Conservation (phyloP, 2,329 filamentous ascomycete genomes). For the Talaromyces marneffei region DNA sequence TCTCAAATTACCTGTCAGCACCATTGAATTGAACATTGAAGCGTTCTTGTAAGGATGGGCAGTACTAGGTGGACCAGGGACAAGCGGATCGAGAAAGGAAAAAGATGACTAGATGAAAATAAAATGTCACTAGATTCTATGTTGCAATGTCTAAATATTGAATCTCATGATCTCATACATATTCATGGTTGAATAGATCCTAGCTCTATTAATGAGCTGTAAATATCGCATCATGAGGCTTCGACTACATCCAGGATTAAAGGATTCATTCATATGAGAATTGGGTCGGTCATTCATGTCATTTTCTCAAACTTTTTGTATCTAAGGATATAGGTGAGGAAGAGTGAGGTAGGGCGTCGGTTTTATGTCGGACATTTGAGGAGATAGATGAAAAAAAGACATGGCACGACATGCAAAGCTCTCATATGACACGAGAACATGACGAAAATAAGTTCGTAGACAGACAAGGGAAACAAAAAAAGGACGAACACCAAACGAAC, state of each 20-base stretch:
- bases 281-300: conserved; percentile 13
- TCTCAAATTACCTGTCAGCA: conserved; percentile 86
- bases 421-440: conserved; percentile 12
- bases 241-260: neutral
- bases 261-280: neutral
- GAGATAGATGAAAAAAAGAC: conserved; percentile 6
- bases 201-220: neutral
- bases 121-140: neutral
- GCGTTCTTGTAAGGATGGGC: conserved; percentile 62
- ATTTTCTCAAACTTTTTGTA: conserved; percentile 14
- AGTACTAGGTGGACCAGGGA: neutral
- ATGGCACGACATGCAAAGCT: conserved; percentile 14
- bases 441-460: conserved; percentile 13
- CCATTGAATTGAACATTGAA: conserved; percentile 90
- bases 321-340: neutral
- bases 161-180: neutral
- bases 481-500: conserved; percentile 18
- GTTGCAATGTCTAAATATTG: neutral
- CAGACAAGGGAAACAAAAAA: neutral
- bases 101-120: conserved; percentile 3
- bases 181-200: neutral
- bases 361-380: conserved; percentile 4
- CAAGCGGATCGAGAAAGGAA: neutral
- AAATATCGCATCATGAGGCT: neutral
- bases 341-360: neutral